Percentiles rank a stretch among this genome's conserved stretches.
These are phyloP conservation scores for Neostapfia colusana DNA, from an alignment of 176 grass and related monocot genomes.

Conservation along the genomic window DNA sequence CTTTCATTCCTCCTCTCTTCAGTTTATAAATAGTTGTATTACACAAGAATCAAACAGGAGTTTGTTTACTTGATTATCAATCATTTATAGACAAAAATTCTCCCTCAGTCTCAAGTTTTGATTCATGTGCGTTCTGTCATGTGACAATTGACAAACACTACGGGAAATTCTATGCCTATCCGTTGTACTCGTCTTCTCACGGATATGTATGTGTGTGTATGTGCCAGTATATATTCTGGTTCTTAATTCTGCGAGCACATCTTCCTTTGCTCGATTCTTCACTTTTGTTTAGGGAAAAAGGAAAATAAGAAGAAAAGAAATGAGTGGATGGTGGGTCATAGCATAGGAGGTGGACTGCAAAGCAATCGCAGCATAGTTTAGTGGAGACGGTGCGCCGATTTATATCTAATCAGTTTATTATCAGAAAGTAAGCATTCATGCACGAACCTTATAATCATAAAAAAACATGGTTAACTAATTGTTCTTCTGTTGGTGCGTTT, in stretches of 20 bases:
- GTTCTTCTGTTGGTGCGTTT: slow-evolving; percentile 37
- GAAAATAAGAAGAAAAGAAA: no score
- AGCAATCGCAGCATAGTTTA: slow-evolving; percentile 51
- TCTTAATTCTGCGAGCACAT: slow-evolving; percentile 26
- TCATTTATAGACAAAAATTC: slow-evolving; percentile 4
- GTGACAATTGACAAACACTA: slow-evolving; percentile 10
- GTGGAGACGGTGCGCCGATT: slow-evolving; percentile 45
- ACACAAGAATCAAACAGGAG: slow-evolving; percentile 46
- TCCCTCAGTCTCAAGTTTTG: slow-evolving; percentile 23
- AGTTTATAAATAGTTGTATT: slow-evolving; percentile 49
- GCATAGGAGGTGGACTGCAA: slow-evolving; percentile 39
- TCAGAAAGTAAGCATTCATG: slow-evolving; percentile 21
- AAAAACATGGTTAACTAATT: slow-evolving; percentile 31
- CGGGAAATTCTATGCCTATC: slow-evolving; percentile 30
- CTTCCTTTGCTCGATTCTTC: slow-evolving; percentile 39
- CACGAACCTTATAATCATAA: slow-evolving; percentile 36
- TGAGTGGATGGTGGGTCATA: slow-evolving; percentile 57
- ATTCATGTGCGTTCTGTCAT: slow-evolving; percentile 31
- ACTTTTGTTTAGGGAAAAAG: neutral
- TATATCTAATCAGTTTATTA: slow-evolving; percentile 3
- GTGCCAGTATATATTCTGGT: slow-evolving; percentile 40
- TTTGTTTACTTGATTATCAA: slow-evolving; percentile 35
- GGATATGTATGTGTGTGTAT: slow-evolving; percentile 9
- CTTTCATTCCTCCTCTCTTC: neutral
- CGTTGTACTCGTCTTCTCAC: slow-evolving; percentile 34